Evolutionary conservation across 495 filamentous ascomycete species (phyloP).

Genomic region (Annulohypoxylon moriforme): DNA sequence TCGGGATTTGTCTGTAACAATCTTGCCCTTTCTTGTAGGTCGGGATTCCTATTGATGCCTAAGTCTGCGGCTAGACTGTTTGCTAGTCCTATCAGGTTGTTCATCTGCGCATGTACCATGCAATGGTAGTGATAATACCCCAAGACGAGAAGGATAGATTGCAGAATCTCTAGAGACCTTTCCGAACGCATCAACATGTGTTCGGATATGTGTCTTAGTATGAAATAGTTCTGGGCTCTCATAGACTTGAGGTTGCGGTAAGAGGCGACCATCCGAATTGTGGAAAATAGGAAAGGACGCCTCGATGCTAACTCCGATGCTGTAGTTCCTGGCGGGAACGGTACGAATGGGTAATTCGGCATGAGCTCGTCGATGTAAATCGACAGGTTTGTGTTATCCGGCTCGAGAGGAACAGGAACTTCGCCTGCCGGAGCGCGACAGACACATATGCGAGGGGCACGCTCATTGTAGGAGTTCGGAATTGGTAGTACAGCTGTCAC

Average conservation of each 20-base stretch:
- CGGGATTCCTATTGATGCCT: conserved; percentile 53
- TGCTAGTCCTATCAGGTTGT: conserved; percentile 59
- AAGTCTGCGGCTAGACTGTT: conserved; percentile 59
- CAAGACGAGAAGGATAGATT: conserved; percentile 60
- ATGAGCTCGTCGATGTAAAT: conserved; percentile 50
- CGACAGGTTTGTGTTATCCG: conserved; percentile 51
- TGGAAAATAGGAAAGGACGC: conserved; percentile 51
- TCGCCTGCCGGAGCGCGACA: conserved; percentile 40
- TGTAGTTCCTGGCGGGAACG: conserved; percentile 43
- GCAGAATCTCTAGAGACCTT: conserved; percentile 60
- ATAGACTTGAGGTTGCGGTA: conserved; percentile 54
- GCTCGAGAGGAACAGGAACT: conserved; percentile 33
- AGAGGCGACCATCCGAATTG: conserved; percentile 54
- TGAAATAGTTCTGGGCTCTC: conserved; percentile 49
- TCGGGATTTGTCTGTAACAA: conserved; percentile 36
- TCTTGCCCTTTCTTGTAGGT: conserved; percentile 39
- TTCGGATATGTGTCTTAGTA: conserved; percentile 55
- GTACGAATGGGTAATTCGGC: conserved; percentile 54
- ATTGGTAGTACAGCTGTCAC: conserved; percentile 9
- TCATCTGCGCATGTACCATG: conserved; percentile 56
- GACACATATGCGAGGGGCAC: conserved; percentile 44
- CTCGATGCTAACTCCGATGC: conserved; percentile 38
- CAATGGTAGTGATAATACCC: conserved; percentile 60
- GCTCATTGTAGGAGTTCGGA: conserved; percentile 43
- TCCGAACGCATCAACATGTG: conserved; percentile 60